Percentiles rank a stretch among this genome's conserved stretches.
phyloP scores from a whole-genome alignment of 2,329 filamentous ascomycete species.

The Metarhizium rileyi region DNA sequence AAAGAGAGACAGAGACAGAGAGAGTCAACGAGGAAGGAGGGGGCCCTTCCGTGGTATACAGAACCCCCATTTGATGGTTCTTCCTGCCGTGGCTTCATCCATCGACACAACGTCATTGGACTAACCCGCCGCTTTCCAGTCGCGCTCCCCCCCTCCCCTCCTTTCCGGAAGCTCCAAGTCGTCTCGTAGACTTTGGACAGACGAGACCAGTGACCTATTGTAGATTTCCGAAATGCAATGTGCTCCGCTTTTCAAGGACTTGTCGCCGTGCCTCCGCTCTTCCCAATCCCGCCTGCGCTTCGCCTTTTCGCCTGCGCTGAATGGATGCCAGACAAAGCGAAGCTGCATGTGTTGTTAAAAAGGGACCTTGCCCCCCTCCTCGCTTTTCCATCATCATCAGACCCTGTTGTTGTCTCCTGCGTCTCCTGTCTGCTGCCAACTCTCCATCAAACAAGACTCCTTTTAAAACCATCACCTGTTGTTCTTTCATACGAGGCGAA shows the following conservation, averaged over 20 bases:
- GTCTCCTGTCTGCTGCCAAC: neutral
- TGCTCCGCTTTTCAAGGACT: neutral
- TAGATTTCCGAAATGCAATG: neutral
- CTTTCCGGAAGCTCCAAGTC: neutral
- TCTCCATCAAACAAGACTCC: constrained; percentile 1
- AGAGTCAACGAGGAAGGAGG: too few species aligned
- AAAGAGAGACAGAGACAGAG: too few species aligned
- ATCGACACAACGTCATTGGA: neutral
- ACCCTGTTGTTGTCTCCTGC: neutral
- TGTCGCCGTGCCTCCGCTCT: neutral
- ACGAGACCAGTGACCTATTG: neutral
- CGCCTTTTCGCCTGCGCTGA: neutral
- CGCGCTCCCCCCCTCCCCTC: neutral
- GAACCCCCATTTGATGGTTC: neutral
- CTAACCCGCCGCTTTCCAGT: neutral
- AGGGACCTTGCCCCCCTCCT: neutral
- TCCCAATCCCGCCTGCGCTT: neutral
- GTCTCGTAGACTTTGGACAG: neutral
- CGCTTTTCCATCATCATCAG: neutral
- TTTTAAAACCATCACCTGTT: neutral
- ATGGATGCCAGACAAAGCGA: neutral
- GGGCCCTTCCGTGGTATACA: neutral
- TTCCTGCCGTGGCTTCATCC: neutral
- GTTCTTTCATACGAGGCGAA: neutral
- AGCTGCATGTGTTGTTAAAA: neutral